These are phyloP conservation scores for Naematelia aurantialba DNA, from an alignment of 768 basidiomycete genomes.

Conservation along the genomic window DNA sequence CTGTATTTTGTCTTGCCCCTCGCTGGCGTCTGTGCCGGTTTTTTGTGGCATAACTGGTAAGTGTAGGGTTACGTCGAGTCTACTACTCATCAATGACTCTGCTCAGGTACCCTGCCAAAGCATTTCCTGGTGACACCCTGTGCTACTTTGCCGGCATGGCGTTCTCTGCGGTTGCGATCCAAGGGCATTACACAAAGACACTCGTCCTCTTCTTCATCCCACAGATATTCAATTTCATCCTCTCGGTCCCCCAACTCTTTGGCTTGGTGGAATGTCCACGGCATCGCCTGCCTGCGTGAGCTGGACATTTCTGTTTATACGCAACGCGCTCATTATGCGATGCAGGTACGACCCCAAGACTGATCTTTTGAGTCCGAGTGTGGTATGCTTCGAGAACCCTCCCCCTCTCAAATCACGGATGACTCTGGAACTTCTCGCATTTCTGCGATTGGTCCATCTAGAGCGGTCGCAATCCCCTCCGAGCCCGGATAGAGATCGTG, in stretches of 20 bases:
- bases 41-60: conserved; percentile 94
- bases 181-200: conserved; percentile 96
- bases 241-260: conserved; percentile 92
- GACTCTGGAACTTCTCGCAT: conserved; percentile 61
- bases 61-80: conserved; percentile 45
- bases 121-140: conserved; percentile 92
- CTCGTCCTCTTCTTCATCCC: conserved; percentile 94
- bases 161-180: conserved; percentile 94
- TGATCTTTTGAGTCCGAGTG: conserved; percentile 74
- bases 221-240: conserved; percentile 93
- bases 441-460: conserved; percentile 66
- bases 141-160: conserved; percentile 99
- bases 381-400: conserved; percentile 59
- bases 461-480: conserved; percentile 17
- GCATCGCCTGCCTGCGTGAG: conserved; percentile 84
- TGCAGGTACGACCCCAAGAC: conserved; percentile 71
- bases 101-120: conserved; percentile 89
- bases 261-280: conserved; percentile 89
- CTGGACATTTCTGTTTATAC: conserved; percentile 4
- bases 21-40: conserved; percentile 80
- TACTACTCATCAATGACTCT: background rate
- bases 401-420: conserved; percentile 59
- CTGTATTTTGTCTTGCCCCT: conserved; percentile 96
- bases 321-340: background rate
- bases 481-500: background rate